Base-by-base conservation (phyloP, 371 early-diverging fungal species). In the Lichtheimia ramosa region DNA sequence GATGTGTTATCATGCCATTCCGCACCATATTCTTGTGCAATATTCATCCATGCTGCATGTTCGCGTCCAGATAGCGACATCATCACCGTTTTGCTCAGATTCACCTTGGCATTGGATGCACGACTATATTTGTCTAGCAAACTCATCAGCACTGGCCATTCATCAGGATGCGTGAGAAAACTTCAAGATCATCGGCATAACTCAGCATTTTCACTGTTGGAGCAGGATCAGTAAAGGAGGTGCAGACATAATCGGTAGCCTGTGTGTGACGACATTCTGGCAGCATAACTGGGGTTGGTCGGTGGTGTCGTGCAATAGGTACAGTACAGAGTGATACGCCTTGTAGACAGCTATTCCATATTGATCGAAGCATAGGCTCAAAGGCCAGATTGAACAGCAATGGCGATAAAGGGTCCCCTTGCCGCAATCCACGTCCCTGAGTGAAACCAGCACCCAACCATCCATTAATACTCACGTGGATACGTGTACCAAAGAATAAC, bases 401-500 rank as follows among this genome's bases (percentile, higher is more conserved):
- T 0, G 70, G 71, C 0, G 65, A 63, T 13, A 75, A 43, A 1
- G 70, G 75, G 20, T 71, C 70, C 0, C 70, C 66, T 62, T 75
- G 70, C 0, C 61, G 52, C 1, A 66, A 71, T 43, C 70, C 40
- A 2, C 34, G 15, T 51, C 70, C 1, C 2, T 2, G 16, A 63
- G 41, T 42, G 64, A n/a, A n/a, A n/a, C n/a, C n/a, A n/a, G 43
- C 2, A 14, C 62, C 51, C 2, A 71, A 16, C 12, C 49, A 23
- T 16, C 68, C 68, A 49, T 71, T 75, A 53, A 67, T 49, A 18
- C 63, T 59, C 43, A 69, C 46, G 13, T 10, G 28, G n/a, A 71
- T 24, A 1, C 40, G 12, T 0, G 67, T 69, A 13, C n/a, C 2
- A 28, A 71, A 71, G 48, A 75, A 69, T 0, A 75, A 48, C 0